These are phyloP conservation scores for Rubus idaeus DNA, from an alignment of 306 rosid genomes.

Conservation along the genomic window DNA sequence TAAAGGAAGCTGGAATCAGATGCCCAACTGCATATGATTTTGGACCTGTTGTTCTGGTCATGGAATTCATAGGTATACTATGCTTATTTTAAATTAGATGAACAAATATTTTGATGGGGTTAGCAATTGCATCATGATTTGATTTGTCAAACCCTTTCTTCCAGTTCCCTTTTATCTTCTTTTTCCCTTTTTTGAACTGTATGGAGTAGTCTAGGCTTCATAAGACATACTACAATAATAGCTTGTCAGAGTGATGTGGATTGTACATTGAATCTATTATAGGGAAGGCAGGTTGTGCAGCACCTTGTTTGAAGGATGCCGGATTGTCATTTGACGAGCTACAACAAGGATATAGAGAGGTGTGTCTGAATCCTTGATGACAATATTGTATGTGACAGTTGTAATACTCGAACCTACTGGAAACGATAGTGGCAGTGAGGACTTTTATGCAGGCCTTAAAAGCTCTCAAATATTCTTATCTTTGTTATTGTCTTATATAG, in stretches of 20 bases:
- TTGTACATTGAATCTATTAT: conserved; percentile 21
- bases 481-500: not conserved
- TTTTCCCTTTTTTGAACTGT: not conserved
- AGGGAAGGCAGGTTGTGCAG: conserved; percentile 90
- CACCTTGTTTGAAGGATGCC: conserved; percentile 90
- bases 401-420: not conserved
- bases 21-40: conserved; percentile 64
- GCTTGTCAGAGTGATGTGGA: conserved; percentile 12
- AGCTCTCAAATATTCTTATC: not conserved
- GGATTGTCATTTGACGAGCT: conserved; percentile 70
- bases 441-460: not conserved
- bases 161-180: not conserved
- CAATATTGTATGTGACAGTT: not conserved
- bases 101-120: too few species aligned
- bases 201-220: not conserved
- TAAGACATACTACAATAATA: not conserved
- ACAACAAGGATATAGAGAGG: conserved; percentile 78
- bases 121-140: too few species aligned
- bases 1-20: conserved; percentile 74
- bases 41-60: conserved; percentile 69
- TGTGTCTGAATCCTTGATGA: conserved; percentile 32
- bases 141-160: too few species aligned
- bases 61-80: conserved; percentile 81
- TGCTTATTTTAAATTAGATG: too few species aligned
- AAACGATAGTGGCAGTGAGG: not conserved